phyloP scores from a whole-genome alignment of 2,329 filamentous ascomycete species.

The Bipolaris cookei region DNA sequence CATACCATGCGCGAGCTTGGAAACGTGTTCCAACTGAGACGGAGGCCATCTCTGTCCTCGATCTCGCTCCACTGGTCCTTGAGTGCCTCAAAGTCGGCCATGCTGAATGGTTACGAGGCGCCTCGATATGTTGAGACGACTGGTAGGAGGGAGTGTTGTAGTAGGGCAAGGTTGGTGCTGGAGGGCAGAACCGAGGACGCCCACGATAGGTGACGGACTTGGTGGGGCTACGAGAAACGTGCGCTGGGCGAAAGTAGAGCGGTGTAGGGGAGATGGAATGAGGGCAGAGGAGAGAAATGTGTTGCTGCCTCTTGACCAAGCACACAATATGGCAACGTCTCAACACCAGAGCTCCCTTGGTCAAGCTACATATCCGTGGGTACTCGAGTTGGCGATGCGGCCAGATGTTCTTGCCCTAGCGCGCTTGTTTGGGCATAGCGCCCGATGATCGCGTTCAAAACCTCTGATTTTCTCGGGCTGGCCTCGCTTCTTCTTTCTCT shows the following conservation, averaged over 20 bases:
- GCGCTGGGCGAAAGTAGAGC: constrained; percentile 8
- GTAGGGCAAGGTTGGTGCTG: constrained; percentile 29
- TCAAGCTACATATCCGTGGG: constrained; percentile 13
- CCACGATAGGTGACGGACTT: constrained; percentile 34
- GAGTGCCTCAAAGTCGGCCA: constrained; percentile 85
- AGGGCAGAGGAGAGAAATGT: constrained; percentile 14
- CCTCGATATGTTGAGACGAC: not conserved
- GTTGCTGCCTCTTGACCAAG: constrained; percentile 17
- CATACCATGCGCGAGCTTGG: constrained; percentile 98
- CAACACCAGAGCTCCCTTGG: constrained; percentile 22
- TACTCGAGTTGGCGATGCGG: constrained; percentile 16
- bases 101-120: constrained; percentile 50
- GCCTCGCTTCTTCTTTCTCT: constrained; percentile 50
- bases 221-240: constrained; percentile 29
- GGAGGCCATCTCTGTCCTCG: constrained; percentile 93
- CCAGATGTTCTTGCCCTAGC: constrained; percentile 25
- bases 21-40: constrained; percentile 98
- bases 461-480: constrained; percentile 39
- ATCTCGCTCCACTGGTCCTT: constrained; percentile 98
- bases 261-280: constrained; percentile 9
- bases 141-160: constrained; percentile 18
- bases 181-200: constrained; percentile 36
- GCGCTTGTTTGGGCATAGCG: constrained; percentile 32
- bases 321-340: constrained; percentile 32
- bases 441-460: constrained; percentile 25